A percentile compares a stretch with the other conserved stretches of the same genome.
Conservation (phyloP, 257 asterid species). For the Marsdenia floribunda region DNA sequence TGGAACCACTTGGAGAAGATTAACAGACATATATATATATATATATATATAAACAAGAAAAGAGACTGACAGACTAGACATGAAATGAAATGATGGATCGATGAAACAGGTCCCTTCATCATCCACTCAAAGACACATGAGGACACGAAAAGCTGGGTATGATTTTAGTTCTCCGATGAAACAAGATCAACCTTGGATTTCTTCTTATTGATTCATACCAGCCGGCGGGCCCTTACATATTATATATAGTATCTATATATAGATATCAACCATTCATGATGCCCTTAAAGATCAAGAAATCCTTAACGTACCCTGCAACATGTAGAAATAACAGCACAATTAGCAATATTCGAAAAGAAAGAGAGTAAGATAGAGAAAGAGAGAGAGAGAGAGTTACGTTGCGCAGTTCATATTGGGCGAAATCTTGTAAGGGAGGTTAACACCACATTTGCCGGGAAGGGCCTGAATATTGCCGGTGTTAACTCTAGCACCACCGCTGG, state of each 20-base stretch:
- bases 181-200: no score
- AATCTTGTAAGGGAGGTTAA: constrained; percentile 23
- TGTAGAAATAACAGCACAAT: no score
- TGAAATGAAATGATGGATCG: background rate
- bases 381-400: background rate
- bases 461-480: constrained; percentile 8
- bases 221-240: no score
- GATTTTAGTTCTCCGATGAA: no score
- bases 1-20: background rate
- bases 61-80: background rate
- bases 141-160: no score
- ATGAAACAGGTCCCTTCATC: no score
- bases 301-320: background rate
- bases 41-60: background rate
- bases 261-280: background rate
- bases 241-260: no score
- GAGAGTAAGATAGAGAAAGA: no score
- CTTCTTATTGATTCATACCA: no score
- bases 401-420: constrained; percentile 26
- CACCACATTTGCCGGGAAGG: constrained; percentile 26
- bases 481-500: background rate
- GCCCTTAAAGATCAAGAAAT: background rate
- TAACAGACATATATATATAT: background rate
- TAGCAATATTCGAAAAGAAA: no score
- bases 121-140: no score